A percentile compares a stretch with the other conserved stretches of the same genome.
Evolutionary conservation across 805 yeast genomes (phyloP).

Genomic region (Candida suzukii): DNA sequence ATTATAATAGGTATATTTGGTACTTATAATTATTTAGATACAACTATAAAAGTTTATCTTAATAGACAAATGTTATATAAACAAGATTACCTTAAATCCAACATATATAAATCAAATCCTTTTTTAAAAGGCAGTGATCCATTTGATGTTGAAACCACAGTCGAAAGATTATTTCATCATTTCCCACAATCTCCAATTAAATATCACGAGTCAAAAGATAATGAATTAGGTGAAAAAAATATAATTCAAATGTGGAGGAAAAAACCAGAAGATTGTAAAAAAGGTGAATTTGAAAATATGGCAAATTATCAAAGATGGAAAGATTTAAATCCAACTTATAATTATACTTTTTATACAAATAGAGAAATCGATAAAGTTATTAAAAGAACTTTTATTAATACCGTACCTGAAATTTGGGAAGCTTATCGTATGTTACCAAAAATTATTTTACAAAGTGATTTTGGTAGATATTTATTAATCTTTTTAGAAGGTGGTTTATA

Average conservation of each 20-base stretch:
- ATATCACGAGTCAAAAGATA: too few relatives aligned
- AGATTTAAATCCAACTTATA: background rate
- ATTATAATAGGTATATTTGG: too few relatives aligned
- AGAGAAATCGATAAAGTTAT: background rate
- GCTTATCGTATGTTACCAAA: constrained; percentile 39
- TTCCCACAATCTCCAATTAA: constrained; percentile 9
- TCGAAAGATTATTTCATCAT: constrained; percentile 5
- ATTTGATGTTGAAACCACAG: constrained; percentile 9
- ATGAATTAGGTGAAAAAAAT: background rate
- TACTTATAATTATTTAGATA: too few relatives aligned
- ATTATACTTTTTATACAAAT: background rate
- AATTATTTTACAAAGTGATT: constrained; percentile 36
- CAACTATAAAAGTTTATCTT: too few relatives aligned
- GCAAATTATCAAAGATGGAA: background rate
- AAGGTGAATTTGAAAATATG: constrained; percentile 1
- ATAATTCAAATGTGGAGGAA: constrained; percentile 2
- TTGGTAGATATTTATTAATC: constrained; percentile 40
- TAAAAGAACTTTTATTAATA: constrained; percentile 2
- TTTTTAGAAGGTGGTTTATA: constrained; percentile 44
- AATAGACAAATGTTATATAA: too few relatives aligned
- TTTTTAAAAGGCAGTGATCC: too few relatives aligned
- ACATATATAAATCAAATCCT: too few relatives aligned
- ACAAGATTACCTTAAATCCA: too few relatives aligned
- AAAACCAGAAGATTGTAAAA: background rate
- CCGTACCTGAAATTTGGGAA: constrained; percentile 34